Evolutionary conservation across 768 basidiomycete species (phyloP), one percentile per base, ranked within the genome.

Genomic region (Suillus plorans): DNA sequence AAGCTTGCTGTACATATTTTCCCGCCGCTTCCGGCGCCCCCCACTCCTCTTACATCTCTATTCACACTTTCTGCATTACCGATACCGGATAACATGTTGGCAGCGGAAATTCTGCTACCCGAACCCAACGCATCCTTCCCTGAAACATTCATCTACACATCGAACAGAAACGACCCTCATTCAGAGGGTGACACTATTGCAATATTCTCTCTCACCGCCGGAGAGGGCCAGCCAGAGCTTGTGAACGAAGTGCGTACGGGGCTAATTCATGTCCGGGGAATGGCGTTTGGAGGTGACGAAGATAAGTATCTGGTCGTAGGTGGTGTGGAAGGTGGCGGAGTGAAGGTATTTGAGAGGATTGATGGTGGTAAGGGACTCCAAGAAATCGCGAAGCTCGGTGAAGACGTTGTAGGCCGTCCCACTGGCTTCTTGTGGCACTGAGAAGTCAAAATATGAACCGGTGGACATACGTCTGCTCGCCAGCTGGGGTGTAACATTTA

Each of bases 111-210:
- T 66, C 79, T 91, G 62, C 78, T 90, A 63, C 86, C 89, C 0
- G 70, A 77, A 7, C 79, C 86, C 14, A 87, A 86, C 66, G 49
- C 76, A 8, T 71, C 81, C 4, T 89, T 82, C 77, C 80, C 86
- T 0, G 79, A 76, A 0, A 80, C 85, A 3, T 89, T 89, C 73
- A 77, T 93, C 18, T 94, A 92, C 71, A 77, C 85, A 13, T 89
- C 91, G 4, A 94, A 93, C 74, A 82, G 92, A 39, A 88, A 92
- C 69, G 87, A 91, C 69, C 87, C 87, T 5, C 82, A 85, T 25
- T 79, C 85, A 0, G 85, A 82, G 55, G 91, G 92, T 28, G 92
- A 94, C 73, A 84, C 85, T 37, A 85, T 94, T 66, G 82, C 90
- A 6, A 83, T 93, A 39, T 92, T 89, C 76, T 80, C 84, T 8